phyloP scores from a whole-genome alignment of 257 asterid species.

The Nicotiana tomentosiformis region DNA sequence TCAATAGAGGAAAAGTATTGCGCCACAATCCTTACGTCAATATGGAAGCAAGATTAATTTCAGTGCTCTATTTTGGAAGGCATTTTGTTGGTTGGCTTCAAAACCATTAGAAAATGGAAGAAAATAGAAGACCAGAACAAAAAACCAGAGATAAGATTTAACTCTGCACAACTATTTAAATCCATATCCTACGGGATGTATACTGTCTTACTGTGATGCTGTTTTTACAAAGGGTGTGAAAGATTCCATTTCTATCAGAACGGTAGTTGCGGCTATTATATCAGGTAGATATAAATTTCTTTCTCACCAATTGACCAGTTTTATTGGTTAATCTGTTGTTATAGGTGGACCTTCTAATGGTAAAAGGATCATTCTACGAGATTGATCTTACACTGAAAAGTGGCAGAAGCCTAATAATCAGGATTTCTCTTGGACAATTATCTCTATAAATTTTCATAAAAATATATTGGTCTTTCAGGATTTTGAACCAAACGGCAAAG shows the following conservation, averaged over 20 bases:
- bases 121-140: not conserved
- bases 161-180: not conserved
- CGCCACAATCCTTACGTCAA: not conserved
- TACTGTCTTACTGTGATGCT: not conserved
- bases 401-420: not conserved
- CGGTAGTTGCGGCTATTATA: too few relatives aligned
- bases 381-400: not conserved
- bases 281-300: not conserved
- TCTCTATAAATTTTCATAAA: too few relatives aligned
- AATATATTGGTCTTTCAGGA: too few relatives aligned
- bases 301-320: not conserved
- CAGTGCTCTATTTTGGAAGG: not conserved
- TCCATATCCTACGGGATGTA: not conserved
- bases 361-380: not conserved
- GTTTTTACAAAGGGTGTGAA: too few relatives aligned
- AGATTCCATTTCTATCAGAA: too few relatives aligned
- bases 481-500: too few relatives aligned
- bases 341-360: too few relatives aligned
- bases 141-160: not conserved
- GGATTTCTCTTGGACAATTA: too few relatives aligned
- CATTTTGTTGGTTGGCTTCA: not conserved
- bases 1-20: not conserved
- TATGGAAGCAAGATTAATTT: not conserved
- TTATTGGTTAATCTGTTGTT: not conserved
- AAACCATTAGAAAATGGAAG: not conserved